Conservation (phyloP, 441 rosid genomes). For the Erodium moschatum region DNA sequence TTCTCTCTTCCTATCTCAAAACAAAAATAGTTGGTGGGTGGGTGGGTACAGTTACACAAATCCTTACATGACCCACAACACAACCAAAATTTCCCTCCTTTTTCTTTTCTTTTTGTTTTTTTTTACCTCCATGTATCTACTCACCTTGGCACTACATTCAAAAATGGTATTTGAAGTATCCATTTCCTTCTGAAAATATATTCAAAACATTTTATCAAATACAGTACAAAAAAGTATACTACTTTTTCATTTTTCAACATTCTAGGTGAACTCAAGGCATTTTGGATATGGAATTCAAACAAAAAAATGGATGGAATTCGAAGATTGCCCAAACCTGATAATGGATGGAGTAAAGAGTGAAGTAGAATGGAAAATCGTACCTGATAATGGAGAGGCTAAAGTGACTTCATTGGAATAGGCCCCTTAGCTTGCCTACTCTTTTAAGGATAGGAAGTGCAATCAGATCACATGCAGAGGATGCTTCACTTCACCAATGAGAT, state of each 20-base stretch:
- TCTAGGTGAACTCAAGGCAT: too few species aligned
- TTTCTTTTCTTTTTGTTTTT: background rate
- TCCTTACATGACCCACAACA: background rate
- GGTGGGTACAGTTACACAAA: background rate
- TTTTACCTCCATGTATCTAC: background rate
- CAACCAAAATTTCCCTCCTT: background rate
- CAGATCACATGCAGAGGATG: background rate
- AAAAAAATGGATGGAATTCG: background rate
- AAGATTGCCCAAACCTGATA: background rate
- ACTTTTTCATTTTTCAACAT: too few species aligned
- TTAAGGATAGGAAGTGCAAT: slow-evolving; percentile 1
- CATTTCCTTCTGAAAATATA: background rate
- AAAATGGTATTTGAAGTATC: background rate
- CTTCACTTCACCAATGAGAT: slow-evolving; percentile 7
- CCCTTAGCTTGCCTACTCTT: background rate
- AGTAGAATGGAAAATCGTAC: background rate
- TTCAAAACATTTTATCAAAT: too few species aligned
- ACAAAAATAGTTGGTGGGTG: background rate
- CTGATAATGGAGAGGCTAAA: background rate
- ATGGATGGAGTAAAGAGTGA: background rate
- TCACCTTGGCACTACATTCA: background rate
- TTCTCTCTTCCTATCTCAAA: background rate
- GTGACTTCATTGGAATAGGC: background rate
- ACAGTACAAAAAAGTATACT: too few species aligned
- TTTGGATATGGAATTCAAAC: background rate